Base-by-base conservation (phyloP, 441 rosid genomes). In the Populus tomentosa region DNA sequence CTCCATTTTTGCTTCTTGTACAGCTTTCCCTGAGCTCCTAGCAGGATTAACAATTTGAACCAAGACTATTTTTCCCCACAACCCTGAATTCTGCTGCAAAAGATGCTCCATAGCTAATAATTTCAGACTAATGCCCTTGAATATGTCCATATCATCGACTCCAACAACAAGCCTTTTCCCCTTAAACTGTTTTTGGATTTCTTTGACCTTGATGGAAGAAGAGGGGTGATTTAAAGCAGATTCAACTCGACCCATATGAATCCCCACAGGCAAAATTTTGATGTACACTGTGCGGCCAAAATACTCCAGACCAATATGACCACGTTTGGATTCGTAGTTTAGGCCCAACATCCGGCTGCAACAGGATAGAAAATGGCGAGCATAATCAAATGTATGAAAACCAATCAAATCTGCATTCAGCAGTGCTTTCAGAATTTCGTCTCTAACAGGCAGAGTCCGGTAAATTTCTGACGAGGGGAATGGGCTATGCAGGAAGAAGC, bases 11-110 rank as follows among this genome's bases (percentile, higher is more conserved):
- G 87, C 95, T 70, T 91, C 97, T 83, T 89, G 88, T 42, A 92
- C 90, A 77, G 89, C 90, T 82, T 85, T 91, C 63, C 98, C 97
- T 0, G 88, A 72, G 83, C 95, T 88, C 76, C 97, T 87, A 10
- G 95, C 95, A 46, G 98, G 98, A 75, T 94, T 91, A 72, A 94
- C 78, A 67, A 94, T 91, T 85, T 94, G 97, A 80, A 94, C 88
- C 82, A 91, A 74, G 56, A 91, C 94, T n/a, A 91, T 80, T 67
- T 88, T 79, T 9, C 97, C 95, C 67, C 72, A 75, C 80, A 89
- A 65, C 20, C 81, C 84, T 70, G 86, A 81, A 80, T 86, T 80
- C 71, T 81, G 83, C 78, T 79, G 81, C 84, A 92, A 74, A 76
- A 92, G 94, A 71, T 81, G 87, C 59, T 92, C 97, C 83, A 91